Conservation (phyloP, 2,329 filamentous ascomycete genomes). For the Fusarium sp. region DNA sequence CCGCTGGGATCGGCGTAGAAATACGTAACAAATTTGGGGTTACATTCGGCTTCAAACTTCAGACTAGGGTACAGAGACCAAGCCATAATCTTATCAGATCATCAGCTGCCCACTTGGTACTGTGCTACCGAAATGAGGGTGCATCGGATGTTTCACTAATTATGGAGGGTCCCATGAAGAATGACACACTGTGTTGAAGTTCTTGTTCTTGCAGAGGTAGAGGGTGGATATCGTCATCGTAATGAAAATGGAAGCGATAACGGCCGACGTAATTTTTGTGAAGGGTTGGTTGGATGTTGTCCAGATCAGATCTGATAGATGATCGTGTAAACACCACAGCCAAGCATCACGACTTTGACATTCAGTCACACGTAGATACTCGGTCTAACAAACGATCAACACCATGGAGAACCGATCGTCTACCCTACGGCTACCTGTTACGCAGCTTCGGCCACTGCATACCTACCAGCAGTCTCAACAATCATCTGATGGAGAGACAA, state of each 20-base stretch:
- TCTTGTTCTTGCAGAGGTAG: neutral
- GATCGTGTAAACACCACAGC: conserved; percentile 1
- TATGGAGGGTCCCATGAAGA: neutral
- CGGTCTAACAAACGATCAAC: neutral
- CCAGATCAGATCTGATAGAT: neutral
- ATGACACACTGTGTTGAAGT: conserved; percentile 4
- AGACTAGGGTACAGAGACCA: neutral
- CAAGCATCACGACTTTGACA: neutral
- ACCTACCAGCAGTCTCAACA: neutral
- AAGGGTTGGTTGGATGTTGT: neutral
- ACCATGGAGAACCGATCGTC: conserved; percentile 9
- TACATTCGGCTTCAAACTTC: neutral
- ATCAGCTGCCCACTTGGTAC: conserved; percentile 8
- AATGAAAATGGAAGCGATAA: neutral
- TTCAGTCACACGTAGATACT: neutral
- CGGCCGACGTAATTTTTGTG: neutral
- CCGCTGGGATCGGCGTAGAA: conserved; percentile 2
- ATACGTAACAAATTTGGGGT: conserved; percentile 10
- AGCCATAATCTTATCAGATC: conserved; percentile 24
- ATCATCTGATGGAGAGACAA: neutral
- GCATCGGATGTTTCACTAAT: conserved; percentile 19
- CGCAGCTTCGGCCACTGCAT: conserved; percentile 31
- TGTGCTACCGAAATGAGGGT: conserved; percentile 11
- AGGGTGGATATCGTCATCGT: conserved; percentile 11
- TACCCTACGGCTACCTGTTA: neutral